Base-by-base conservation (phyloP, 345 rosid genomes). In the Raphanus sativus region DNA sequence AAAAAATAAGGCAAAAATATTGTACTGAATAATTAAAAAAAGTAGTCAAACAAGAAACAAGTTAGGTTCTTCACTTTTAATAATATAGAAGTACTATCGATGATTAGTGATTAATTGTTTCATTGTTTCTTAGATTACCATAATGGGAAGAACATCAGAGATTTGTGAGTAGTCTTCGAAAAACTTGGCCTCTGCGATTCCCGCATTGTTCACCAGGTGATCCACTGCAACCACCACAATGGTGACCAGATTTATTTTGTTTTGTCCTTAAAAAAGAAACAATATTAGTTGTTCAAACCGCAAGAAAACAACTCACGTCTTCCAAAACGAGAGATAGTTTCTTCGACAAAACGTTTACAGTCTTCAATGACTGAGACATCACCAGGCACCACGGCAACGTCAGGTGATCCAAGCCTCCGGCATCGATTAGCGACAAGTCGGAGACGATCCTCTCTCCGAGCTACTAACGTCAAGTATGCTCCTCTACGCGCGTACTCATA, bases 181-280 rank as follows among this genome's bases (percentile, higher is more conserved):
- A 67, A 40, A 0, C 71, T 66, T 62, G 63, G 78, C 65, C 15
- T 82, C 60, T 0, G 3, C 33, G 11, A 83, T 61, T 59, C 89
- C 89, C 6, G 88, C 86, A 76, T 81, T 86, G 71, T 83, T 83
- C 15, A 85, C 85, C 48, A 86, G 34, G 62, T 86, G 86, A 74
- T 86, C 84, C 85, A 86, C 89, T 86, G 77, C 56, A n/a, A 72
- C 29, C 50, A 72, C 29, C 50, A 33, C 50, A 36, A 8, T 45
- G 54, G 9, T 34, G 69, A 61, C 15, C 13, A 2, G 8, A 32
- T 5, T 13, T 29, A n/a, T 65, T 33, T 55, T 16, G 11, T 6
- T 28, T 17, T 59, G 15, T 67, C 42, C 0, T 75, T 34, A 2
- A 25, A 50, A 36, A 70, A 2, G 26, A 36, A 76, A 2, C 15